Evolutionary conservation across 2,329 filamentous ascomycete species (phyloP), one percentile per base, ranked within the genome.

Genomic region (Nannizziopsis barbatae): DNA sequence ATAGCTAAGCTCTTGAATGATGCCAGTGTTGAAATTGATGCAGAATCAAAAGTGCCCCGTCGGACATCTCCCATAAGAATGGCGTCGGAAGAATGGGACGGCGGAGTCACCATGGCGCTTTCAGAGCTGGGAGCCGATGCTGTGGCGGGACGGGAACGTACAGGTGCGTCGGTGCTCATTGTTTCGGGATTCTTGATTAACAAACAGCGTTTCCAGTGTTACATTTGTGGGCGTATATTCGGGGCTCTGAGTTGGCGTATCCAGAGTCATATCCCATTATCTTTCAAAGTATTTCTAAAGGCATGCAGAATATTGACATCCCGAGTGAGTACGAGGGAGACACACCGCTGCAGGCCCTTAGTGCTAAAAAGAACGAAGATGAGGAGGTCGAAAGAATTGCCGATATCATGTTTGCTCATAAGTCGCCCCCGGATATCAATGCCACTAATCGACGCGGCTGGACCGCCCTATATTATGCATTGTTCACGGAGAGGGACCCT

Each of bases 81-180:
- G 5, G 59, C 59, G 7, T 53, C 58, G 3, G 56, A 57, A 6
- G 55, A 58, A 7, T 58, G 58, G 56, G 53, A 60, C 15, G 56
- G 51, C 2, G 58, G 58, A n/a, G 48, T 53, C 3, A 55, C 58
- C 11, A 54, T 47, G 42, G 58, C 57, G 9, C 39, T 61, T 10
- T 17, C 58, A 15, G 47, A 47, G 2, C 44, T 53, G 18, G 57
- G 57, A 32, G 58, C 59, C 2, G 44, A 52, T 20, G 39, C 50
- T 10, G 54, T 54, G 8, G 41, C 46, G 1, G 42, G 53, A 10
- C 31, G 47, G 1, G 50, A 42, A 2, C 52, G 58, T 50, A 53
- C 59, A 49, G 48, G 48, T 53, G 32, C 10, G 44, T 1, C 3
- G 5, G 14, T 18, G 10, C n/a, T 10, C 9, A 14, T 14, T 17